Percentiles rank a stretch among this genome's conserved stretches.
Conservation (phyloP, 306 rosid species). For the Fragaria nilgerrensis region DNA sequence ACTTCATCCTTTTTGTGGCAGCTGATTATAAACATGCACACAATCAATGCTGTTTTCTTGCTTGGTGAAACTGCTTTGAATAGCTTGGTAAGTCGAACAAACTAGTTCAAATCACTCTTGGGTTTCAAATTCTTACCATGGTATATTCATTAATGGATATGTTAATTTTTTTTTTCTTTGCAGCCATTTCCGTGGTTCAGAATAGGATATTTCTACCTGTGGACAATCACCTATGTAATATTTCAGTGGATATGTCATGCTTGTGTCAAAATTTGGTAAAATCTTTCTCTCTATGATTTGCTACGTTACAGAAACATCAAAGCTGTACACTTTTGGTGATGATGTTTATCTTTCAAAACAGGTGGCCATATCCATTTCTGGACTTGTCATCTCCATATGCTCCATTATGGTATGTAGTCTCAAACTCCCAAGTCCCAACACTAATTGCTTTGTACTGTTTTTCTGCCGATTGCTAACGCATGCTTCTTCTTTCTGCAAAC, state of each 20-base stretch:
- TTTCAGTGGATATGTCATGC: conserved; percentile 91
- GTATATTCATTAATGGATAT: not conserved
- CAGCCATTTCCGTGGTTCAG: conserved; percentile 97
- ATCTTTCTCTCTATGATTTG: conserved; percentile 11
- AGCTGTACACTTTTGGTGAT: not conserved
- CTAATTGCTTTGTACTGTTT: conserved; percentile 22
- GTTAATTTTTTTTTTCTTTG: conserved; percentile 9
- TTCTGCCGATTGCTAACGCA: conserved; percentile 11
- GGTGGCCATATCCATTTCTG: conserved; percentile 99
- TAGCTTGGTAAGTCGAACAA: conserved; percentile 55
- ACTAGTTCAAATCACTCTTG: not conserved
- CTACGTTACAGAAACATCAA: not conserved
- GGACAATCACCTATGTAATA: conserved; percentile 76
- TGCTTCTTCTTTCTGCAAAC: not conserved
- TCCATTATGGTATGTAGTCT: conserved; percentile 67
- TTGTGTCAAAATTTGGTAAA: conserved; percentile 70
- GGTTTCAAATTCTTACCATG: conserved; percentile 15
- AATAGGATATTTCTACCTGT: conserved; percentile 83
- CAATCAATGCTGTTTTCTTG: conserved; percentile 88
- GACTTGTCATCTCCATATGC: conserved; percentile 79
- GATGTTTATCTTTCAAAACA: conserved; percentile 30
- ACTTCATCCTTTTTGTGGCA: conserved; percentile 35
- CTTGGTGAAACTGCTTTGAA: conserved; percentile 82
- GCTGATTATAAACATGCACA: conserved; percentile 74
- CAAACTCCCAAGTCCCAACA: not conserved